Evolutionary conservation across 1,284 basidiomycete species (phyloP).

Genomic region (Tremellales sp.): DNA sequence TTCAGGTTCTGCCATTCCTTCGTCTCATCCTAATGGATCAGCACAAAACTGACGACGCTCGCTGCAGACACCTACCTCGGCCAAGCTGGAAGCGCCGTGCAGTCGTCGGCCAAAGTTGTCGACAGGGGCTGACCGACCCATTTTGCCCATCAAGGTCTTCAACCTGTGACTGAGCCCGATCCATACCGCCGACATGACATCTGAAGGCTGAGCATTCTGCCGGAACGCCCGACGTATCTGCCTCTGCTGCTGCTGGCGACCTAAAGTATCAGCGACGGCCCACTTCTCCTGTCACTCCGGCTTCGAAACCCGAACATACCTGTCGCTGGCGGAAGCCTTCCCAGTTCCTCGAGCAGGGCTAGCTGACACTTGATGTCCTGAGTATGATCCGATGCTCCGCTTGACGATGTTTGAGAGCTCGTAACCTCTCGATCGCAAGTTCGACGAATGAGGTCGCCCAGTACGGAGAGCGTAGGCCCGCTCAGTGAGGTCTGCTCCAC

Average conservation of each 20-base stretch:
- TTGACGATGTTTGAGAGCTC: too few relatives aligned
- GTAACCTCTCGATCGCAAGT: too few relatives aligned
- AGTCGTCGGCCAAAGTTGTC: neutral
- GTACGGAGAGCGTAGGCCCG: slow-evolving; percentile 19
- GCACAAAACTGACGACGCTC: neutral
- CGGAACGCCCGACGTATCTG: slow-evolving; percentile 33
- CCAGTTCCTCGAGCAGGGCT: slow-evolving; percentile 22
- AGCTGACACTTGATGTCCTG: slow-evolving; percentile 1
- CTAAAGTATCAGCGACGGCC: slow-evolving; percentile 8
- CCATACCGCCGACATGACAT: slow-evolving; percentile 5
- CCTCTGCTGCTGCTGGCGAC: slow-evolving; percentile 43
- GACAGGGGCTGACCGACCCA: slow-evolving; percentile 17
- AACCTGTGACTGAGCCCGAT: slow-evolving; percentile 3
- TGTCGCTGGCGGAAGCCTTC: slow-evolving; percentile 23
- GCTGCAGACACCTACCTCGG: neutral
- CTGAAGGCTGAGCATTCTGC: neutral
- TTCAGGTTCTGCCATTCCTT: slow-evolving; percentile 83
- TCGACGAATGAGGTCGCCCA: slow-evolving; percentile 22
- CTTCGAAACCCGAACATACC: slow-evolving; percentile 9
- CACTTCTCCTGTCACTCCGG: too few relatives aligned
- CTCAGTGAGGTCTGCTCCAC: slow-evolving; percentile 32
- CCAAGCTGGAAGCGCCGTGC: neutral
- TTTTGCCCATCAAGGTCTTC: slow-evolving; percentile 39
- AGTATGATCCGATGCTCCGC: neutral
- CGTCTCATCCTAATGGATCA: slow-evolving; percentile 59